Base-by-base conservation (phyloP, 2,329 filamentous ascomycete species). In the Xylariaceae sp. region DNA sequence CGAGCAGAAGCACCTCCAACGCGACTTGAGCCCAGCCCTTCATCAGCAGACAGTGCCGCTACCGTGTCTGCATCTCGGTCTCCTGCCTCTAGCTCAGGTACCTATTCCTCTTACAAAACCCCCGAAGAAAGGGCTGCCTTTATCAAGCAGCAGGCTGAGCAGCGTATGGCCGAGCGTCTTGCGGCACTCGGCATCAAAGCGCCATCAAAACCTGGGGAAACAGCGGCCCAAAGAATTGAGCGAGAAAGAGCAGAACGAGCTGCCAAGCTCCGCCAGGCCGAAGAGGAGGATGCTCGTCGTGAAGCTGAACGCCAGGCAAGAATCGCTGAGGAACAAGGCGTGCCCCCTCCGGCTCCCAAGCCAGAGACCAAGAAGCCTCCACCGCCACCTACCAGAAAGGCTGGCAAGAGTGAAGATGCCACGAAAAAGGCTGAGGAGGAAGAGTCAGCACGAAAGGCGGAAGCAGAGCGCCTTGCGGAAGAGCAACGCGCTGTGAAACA, bases 141-240 rank as follows among this genome's bases (percentile, higher is more conserved):
- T 70, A 97, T 97, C 71, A 96, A 95, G 73, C 92, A 97, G 73
- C 93, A 97, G 73, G 95, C 94, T 7, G 92, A 97, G 73, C 90
- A 93, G 72, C 90, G 93, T 61, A 97, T 99, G 88, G 93, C 94
- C 41, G 94, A 97, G 74, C 88, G 94, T 61, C 84, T 99, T 69
- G 94, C 94, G 61, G 93, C 93, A 51, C 83, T 97, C 62, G 94
- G 94, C 41, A 88, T 99, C 71, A 96, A 91, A 73, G 86, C 91
- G 35, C 88, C 90, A 4, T 80, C 81, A 15, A 95, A 95, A 71
- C 77, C 87, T 45, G 87, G 88, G 2, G 94, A 99, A 76, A 89
- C 86, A 35, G 78, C 92, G 39, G 84, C 88, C 58, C 92, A 99
- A 75, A 85, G 92, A 62, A 84, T 89, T 60, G 94, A 97, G 71